phyloP scores from a whole-genome alignment of 495 filamentous ascomycete genomes.

The Pyrenula aspistea region DNA sequence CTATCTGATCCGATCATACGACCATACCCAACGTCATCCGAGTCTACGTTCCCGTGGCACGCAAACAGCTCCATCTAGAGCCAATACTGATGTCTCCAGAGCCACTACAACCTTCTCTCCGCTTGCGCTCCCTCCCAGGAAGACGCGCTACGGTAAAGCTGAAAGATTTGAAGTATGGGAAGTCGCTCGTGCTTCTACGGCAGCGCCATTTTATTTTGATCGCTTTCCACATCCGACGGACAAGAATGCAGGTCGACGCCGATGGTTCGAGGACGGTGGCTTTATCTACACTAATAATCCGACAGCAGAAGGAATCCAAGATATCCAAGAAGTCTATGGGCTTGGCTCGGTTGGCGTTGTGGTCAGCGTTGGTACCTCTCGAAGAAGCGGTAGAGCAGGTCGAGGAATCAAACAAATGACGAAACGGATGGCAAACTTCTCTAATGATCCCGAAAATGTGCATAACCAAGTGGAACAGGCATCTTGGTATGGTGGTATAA shows the following conservation, averaged over 20 bases:
- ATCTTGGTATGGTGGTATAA: not conserved
- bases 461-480: not conserved
- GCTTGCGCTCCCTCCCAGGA: not conserved
- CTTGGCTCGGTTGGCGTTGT: conserved; percentile 2
- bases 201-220: conserved; percentile 9
- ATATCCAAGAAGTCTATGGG: conserved; percentile 7
- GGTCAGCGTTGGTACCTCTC: conserved; percentile 11
- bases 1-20: conserved; percentile 8
- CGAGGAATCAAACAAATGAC: not conserved
- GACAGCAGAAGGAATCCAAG: not conserved
- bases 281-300: conserved; percentile 6
- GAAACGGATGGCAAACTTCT: not conserved
- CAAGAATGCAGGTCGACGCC: not conserved
- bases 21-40: conserved; percentile 1
- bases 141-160: conserved; percentile 4
- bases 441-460: conserved; percentile 2
- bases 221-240: conserved; percentile 1
- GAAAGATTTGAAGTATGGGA: conserved; percentile 7
- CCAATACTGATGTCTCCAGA: not conserved
- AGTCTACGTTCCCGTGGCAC: not conserved
- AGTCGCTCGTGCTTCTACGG: conserved; percentile 12
- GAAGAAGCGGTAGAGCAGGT: not conserved
- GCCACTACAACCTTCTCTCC: not conserved
- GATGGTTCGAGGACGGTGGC: conserved; percentile 6
- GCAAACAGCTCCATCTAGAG: not conserved